Base-by-base conservation (phyloP, 768 basidiomycete genomes). In the Aureoboletus auriporus region DNA sequence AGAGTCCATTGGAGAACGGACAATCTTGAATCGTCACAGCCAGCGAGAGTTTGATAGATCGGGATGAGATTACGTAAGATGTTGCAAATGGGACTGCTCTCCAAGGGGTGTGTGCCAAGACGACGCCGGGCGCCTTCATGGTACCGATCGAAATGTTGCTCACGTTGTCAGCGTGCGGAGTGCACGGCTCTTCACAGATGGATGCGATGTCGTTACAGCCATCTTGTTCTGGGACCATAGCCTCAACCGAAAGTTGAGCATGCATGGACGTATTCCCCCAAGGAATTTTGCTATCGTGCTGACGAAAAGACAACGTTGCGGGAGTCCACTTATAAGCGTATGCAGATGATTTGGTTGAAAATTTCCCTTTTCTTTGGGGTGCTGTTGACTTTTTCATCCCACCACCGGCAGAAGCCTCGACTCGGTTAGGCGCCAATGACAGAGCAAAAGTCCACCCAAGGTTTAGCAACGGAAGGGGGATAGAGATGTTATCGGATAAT, bases 401-500 rank as follows among this genome's bases (percentile, higher is more conserved):
- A 23, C 20, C 20, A 23, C 20, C 4, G 20, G 4, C 20, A 23
- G 20, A 23, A 23, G 20, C 20, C 31, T 33, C 33, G 42, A 29
- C 12, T 12, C 27, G 17, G 20, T 23, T 23, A 8, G 50, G 52
- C 10, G 46, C 29, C 53, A 62, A 30, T 11, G 44, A 49, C 14
- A 60, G 30, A 12, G 50, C 2, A 37, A 61, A 61, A 9, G 49
- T 37, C 59, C 53, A 60, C 14, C 60, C 54, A 11, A 46, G 33
- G 23, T 5, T 38, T 9, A 17, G 38, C 13, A 61, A 8, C 0
- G 61, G 60, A 26, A 61, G 45, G 4, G 45, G 12, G 26, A 62
- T 12, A 28, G 48, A 35, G 20, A 47, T 36, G 12, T 1, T 6
- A 17, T 9, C 27, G 3, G 39, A 33, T 10, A 0, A 28, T 16